Conservation (phyloP, 306 rosid species). For the Prunus mume region DNA sequence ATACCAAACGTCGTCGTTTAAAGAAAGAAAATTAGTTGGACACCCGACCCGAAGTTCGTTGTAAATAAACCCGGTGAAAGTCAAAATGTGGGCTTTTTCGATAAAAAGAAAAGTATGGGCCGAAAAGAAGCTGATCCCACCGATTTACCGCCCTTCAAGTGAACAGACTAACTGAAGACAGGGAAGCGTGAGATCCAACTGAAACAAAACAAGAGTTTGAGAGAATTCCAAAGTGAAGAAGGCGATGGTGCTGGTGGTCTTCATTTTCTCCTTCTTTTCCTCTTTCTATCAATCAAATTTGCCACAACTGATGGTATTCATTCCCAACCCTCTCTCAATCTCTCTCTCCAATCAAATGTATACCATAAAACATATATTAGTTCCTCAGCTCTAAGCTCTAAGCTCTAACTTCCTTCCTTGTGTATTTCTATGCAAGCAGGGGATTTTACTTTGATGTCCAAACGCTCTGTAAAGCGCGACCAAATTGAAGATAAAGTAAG, state of each 20-base stretch:
- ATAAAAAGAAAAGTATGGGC: background rate
- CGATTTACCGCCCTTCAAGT: too few species aligned
- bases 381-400: background rate
- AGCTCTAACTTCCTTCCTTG: background rate
- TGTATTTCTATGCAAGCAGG: constrained; percentile 33
- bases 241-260: constrained; percentile 22
- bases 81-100: background rate
- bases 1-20: background rate
- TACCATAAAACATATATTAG: too few species aligned
- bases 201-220: background rate
- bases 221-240: background rate
- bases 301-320: constrained; percentile 61
- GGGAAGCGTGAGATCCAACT: background rate
- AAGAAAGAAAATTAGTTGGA: background rate
- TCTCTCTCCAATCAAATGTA: background rate
- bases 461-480: constrained; percentile 56
- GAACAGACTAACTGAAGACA: too few species aligned
- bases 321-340: background rate
- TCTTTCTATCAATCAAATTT: constrained; percentile 45
- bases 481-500: constrained; percentile 73
- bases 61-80: too few species aligned
- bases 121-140: too few species aligned
- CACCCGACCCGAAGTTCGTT: background rate
- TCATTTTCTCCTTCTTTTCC: constrained; percentile 16
- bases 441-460: constrained; percentile 82